Evolutionary conservation across 139 green algal species (phyloP).

Genomic region (Closterium sp.): DNA sequence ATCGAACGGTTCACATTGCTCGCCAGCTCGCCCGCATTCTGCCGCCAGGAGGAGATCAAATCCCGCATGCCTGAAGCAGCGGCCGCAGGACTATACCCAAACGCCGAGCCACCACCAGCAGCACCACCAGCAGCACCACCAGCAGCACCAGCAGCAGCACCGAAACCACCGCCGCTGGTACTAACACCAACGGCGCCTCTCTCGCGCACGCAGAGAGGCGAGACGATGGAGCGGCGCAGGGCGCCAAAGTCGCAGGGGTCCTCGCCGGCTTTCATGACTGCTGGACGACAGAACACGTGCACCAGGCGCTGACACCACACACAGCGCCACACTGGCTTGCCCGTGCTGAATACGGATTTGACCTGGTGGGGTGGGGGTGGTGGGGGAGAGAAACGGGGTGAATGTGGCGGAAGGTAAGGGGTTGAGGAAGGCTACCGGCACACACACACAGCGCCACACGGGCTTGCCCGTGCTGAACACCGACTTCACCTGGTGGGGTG

Average conservation of each 20-base stretch:
- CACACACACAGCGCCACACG: slow-evolving; percentile 72
- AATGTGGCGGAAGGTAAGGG: too few species aligned
- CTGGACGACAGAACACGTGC: slow-evolving; percentile 65
- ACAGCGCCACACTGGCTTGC: slow-evolving; percentile 72
- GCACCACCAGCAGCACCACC: background rate
- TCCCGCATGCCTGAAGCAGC: background rate
- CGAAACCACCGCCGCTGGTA: background rate
- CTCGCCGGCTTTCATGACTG: slow-evolving; percentile 12
- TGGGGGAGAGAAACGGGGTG: too few species aligned
- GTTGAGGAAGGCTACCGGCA: slow-evolving; percentile 12
- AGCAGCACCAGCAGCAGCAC: background rate
- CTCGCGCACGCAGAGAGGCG: slow-evolving; percentile 39
- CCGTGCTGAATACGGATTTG: slow-evolving; percentile 57
- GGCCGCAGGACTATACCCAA: background rate
- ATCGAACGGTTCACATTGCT: slow-evolving; percentile 3
- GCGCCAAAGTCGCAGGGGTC: slow-evolving; percentile 40
- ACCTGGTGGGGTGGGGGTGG: slow-evolving; percentile 36
- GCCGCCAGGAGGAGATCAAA: slow-evolving; percentile 1
- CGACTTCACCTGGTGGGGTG: slow-evolving; percentile 33
- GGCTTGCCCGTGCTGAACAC: slow-evolving; percentile 63
- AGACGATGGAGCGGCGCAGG: slow-evolving; percentile 34
- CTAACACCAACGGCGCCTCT: background rate
- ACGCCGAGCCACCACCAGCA: background rate
- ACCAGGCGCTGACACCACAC: slow-evolving; percentile 60
- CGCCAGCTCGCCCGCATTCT: slow-evolving; percentile 20